phyloP scores from a whole-genome alignment of 2,329 filamentous ascomycete genomes.

The Phaeophleospora eucalypticola region DNA sequence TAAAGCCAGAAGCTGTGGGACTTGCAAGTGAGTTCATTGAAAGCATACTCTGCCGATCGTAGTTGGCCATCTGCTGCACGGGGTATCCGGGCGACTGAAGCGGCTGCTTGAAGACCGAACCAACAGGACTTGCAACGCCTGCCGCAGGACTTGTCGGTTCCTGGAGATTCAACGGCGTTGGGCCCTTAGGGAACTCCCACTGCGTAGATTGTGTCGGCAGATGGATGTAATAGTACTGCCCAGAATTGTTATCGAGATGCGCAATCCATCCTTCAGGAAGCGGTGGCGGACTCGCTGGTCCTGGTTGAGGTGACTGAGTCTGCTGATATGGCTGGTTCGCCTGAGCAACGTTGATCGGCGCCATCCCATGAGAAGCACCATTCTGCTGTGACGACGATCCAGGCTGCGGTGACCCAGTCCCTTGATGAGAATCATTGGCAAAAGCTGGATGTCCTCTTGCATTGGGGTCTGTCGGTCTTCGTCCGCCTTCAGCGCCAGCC shows the following conservation, averaged over 20 bases:
- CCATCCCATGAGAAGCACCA: constrained; percentile 30
- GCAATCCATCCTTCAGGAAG: constrained; percentile 98
- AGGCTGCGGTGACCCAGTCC: constrained; percentile 42
- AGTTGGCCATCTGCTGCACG: constrained; percentile 71
- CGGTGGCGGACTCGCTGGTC: constrained; percentile 81
- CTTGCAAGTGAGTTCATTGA: constrained; percentile 70
- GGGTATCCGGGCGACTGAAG: constrained; percentile 78
- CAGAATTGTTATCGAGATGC: constrained; percentile 89
- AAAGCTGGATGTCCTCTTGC: constrained; percentile 75
- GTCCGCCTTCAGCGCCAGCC: constrained; percentile 22
- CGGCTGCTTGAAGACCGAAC: constrained; percentile 57
- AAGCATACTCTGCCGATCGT: constrained; percentile 74
- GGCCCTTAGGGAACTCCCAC: constrained; percentile 97
- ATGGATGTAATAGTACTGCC: constrained; percentile 99
- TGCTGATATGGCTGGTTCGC: constrained; percentile 23
- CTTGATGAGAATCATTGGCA: constrained; percentile 66
- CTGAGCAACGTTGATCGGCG: constrained; percentile 40
- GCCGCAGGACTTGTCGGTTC: constrained; percentile 78
- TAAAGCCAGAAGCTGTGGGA: constrained; percentile 76
- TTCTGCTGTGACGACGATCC: constrained; percentile 35
- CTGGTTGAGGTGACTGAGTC: constrained; percentile 26
- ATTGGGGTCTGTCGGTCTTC: constrained; percentile 36
- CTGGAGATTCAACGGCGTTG: constrained; percentile 81
- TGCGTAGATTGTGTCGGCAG: constrained; percentile 91
- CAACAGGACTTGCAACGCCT: constrained; percentile 42